Evolutionary conservation across 768 basidiomycete genomes (phyloP), one percentile per base, ranked within the genome.

Genomic region (Cystofilobasidium bisporidii): DNA sequence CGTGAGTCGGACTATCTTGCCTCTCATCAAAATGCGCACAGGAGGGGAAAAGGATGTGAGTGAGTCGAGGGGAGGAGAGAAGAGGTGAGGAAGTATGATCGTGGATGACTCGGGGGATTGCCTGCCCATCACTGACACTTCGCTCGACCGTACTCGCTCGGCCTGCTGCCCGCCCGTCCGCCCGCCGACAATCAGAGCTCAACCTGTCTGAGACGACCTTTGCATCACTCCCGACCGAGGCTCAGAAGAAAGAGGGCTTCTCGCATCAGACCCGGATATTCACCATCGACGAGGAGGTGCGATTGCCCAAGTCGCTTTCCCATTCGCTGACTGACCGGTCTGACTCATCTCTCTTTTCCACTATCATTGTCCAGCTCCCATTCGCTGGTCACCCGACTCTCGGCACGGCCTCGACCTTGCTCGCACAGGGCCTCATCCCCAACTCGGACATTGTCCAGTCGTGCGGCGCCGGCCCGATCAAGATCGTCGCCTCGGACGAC

Each of bases 151-250:
- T n/a, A n/a, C n/a, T n/a, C n/a, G n/a, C 36, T 36, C 36, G 36
- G 6, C 36, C 12, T 12, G 36, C 36, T 36, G n/a, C n/a, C n/a
- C n/a, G n/a, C 36, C 36, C 36, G 36, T 36, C 6, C 36, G 36
- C 36, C 36, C 6, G 53, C 18, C 12, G n/a, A n/a, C n/a, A n/a
- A n/a, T n/a, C 33, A 60, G 59, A 60, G 59, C 28, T 60, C 36
- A 60, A 60, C 41, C 59, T 60, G 26, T 60, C 59, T 15, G 59
- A 60, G 41, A 60, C 38, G 33, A 45, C 59, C 4, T 60, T 60
- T 26, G 38, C 59, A 3, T 18, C 28, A 4, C 38, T 8, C 17
- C 59, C 59, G 24, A 4, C 59, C 2, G 59, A 9, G 10, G 32
- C 40, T 33, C 36, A 38, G 36, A 40, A 60, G 59, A 22, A 10